Evolutionary conservation across 2,329 filamentous ascomycete genomes (phyloP), one percentile per base, ranked within the genome.

Genomic region (Xylariaceae sp.): DNA sequence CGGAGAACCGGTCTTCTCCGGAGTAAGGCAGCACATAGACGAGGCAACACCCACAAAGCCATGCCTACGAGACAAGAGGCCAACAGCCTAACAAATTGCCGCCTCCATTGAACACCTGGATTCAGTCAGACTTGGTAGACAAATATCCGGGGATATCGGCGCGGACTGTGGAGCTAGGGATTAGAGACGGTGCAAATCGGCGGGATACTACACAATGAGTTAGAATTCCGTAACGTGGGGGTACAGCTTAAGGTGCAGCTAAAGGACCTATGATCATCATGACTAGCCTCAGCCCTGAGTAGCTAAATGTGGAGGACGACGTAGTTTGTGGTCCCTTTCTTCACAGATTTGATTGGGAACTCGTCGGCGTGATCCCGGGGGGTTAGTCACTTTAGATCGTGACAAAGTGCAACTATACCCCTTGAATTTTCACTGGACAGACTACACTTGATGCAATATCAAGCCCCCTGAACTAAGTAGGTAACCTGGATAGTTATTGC

Each of bases 261-360:
- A 32, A 32, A 46, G 50, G 41, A 43, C 48, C 41, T 36, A 45
- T 24, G 26, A 24, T 29, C 33, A 26, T 50, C 20, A 30, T 53
- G 16, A 29, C 29, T 44, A 41, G n/a, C 32, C 23, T 57, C 55
- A 39, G 40, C 39, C 30, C 37, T 36, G 42, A 18, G 15, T 10
- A 36, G 41, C 30, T 30, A 40, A 54, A 39, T 50, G 44, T 50
- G 46, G 51, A 50, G 37, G 50, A 35, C 23, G n/a, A 48, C 29
- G 42, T 40, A 26, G 13, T 20, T 54, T 16, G 21, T 48, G 45
- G 46, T 20, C 30, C 35, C n/a, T 42, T 42, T 27, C 33, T 51
- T n/a, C n/a, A n/a, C n/a, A n/a, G n/a, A n/a, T n/a, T n/a, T n/a
- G n/a, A n/a, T n/a, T n/a, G n/a, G n/a, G n/a, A n/a, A n/a, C n/a